Conservation (phyloP, 192 early-diverging fungal species). For the Phycomyces nitens region DNA sequence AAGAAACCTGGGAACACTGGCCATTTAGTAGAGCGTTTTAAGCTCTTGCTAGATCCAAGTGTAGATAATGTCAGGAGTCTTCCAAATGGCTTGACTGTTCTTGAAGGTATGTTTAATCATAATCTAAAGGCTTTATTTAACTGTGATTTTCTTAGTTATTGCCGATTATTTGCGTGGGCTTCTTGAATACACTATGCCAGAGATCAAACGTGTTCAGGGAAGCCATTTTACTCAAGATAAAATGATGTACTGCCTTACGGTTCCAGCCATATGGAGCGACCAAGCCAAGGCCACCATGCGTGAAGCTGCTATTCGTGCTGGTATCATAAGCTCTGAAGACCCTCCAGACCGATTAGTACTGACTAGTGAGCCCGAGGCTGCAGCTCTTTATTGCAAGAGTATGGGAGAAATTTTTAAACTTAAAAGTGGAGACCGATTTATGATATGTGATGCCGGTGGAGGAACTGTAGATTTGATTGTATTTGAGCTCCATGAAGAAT, state of each 20-base stretch:
- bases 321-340: slow-evolving; percentile 44
- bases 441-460: slow-evolving; percentile 49
- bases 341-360: slow-evolving; percentile 44
- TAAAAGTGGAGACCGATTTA: slow-evolving; percentile 41
- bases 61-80: slow-evolving; percentile 26
- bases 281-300: slow-evolving; percentile 48
- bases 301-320: slow-evolving; percentile 46
- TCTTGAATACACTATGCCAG: neutral
- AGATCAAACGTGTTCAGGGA: no score
- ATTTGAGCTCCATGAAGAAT: slow-evolving; percentile 41
- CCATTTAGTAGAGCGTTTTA: slow-evolving; percentile 38
- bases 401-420: slow-evolving; percentile 45
- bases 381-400: slow-evolving; percentile 47
- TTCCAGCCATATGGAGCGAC: slow-evolving; percentile 53
- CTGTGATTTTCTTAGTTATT: neutral
- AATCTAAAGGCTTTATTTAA: slow-evolving; percentile 15
- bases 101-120: slow-evolving; percentile 42
- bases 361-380: slow-evolving; percentile 42
- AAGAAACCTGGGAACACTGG: slow-evolving; percentile 38
- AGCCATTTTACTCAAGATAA: slow-evolving; percentile 24
- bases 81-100: slow-evolving; percentile 39
- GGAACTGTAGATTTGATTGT: slow-evolving; percentile 49
- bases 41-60: slow-evolving; percentile 41
- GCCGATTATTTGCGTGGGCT: slow-evolving; percentile 32
- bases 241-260: slow-evolving; percentile 46